A percentile compares a stretch with the other conserved stretches of the same genome.
phyloP scores from a whole-genome alignment of 2,329 filamentous ascomycete species.

The Claviceps africana region DNA sequence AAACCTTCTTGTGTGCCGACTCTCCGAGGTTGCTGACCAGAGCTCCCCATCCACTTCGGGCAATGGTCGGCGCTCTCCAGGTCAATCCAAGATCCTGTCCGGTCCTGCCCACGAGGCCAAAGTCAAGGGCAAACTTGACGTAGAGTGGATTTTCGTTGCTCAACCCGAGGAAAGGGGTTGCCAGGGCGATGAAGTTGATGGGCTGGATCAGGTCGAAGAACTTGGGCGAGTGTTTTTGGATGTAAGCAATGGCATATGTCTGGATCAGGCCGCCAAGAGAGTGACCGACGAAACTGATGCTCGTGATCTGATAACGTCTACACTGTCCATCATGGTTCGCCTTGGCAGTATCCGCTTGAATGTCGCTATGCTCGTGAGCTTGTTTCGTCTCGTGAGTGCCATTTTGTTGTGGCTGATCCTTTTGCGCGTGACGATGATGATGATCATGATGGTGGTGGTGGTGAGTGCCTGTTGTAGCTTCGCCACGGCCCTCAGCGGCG shows the following conservation, averaged over 20 bases:
- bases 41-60: constrained; percentile 75
- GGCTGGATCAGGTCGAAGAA: constrained; percentile 82
- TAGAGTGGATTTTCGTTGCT: constrained; percentile 98
- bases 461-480: constrained; percentile 24
- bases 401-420: constrained; percentile 28
- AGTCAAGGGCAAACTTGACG: constrained; percentile 91
- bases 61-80: constrained; percentile 79
- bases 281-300: constrained; percentile 89
- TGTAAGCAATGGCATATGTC: constrained; percentile 90
- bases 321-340: constrained; percentile 32
- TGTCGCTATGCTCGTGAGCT: constrained; percentile 48
- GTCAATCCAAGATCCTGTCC: constrained; percentile 90
- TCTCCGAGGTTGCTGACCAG: constrained; percentile 70
- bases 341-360: constrained; percentile 40
- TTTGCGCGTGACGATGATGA: constrained; percentile 21
- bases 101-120: constrained; percentile 88
- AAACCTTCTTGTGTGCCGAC: constrained; percentile 45
- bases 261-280: constrained; percentile 83
- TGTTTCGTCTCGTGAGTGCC: constrained; percentile 28
- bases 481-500: constrained; percentile 25
- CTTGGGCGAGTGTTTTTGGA: constrained; percentile 83
- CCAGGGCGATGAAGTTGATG: constrained; percentile 79
- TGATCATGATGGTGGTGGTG: constrained; percentile 6
- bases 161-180: constrained; percentile 75
- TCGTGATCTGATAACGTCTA: constrained; percentile 69